Evolutionary conservation across 179 eudicot species (phyloP).

Genomic region (Vitellaria paradoxa): DNA sequence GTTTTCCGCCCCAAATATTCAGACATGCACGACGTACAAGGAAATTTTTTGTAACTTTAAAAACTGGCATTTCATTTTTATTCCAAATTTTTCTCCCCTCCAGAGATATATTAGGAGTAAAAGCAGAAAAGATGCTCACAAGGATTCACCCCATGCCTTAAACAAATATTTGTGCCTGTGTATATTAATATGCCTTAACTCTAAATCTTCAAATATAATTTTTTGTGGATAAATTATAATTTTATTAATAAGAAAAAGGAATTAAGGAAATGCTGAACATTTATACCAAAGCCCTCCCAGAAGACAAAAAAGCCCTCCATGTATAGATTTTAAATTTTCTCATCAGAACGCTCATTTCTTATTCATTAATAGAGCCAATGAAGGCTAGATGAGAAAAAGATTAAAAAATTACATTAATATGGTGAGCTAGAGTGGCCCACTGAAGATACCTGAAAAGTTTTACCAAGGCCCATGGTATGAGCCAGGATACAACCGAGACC

Average conservation of each 20-base stretch:
- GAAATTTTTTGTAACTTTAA: not conserved
- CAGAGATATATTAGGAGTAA: no score
- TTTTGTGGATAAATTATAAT: no score
- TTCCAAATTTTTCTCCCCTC: not conserved
- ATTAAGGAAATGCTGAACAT: no score
- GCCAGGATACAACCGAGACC: constrained; percentile 99
- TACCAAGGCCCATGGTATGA: constrained; percentile 99
- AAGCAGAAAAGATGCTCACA: not conserved
- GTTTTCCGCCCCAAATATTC: not conserved
- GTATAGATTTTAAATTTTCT: no score
- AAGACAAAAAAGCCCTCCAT: no score
- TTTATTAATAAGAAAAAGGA: no score
- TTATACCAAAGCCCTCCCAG: no score
- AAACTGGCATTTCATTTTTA: not conserved
- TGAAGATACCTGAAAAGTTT: constrained; percentile 88
- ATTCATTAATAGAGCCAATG: not conserved
- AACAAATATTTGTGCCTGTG: not conserved
- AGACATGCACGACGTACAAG: no score
- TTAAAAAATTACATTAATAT: constrained; percentile 3
- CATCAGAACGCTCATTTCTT: no score
- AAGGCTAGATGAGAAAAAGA: not conserved
- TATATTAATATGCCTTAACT: not conserved
- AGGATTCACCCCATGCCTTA: not conserved
- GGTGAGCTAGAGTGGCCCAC: constrained; percentile 5
- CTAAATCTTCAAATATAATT: not conserved